Evolutionary conservation across 2,329 filamentous ascomycete species (phyloP), one percentile per base, ranked within the genome.

Genomic region (Aspergillus sp.): DNA sequence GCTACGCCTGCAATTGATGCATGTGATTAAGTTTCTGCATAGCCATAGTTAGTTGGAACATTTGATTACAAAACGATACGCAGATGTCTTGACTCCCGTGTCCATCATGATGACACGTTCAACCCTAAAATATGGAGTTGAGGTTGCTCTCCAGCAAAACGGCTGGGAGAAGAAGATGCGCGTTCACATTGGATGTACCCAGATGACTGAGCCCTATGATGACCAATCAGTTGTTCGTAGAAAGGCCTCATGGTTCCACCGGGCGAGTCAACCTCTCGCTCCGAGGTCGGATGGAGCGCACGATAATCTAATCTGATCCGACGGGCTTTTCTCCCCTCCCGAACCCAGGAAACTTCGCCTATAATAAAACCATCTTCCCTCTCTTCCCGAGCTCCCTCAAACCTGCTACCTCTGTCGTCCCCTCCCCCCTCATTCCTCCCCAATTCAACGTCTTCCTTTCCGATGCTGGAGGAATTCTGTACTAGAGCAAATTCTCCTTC

Each of bases 221-320:
- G 25, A 21, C 52, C 40, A 53, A 53, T 53, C 51, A 53, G 21
- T 33, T 27, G 19, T 23, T 4, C 14, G 35, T 15, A 51, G 17
- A 23, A 27, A 23, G 35, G 2, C 7, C n/a, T 35, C 23, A 19
- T 15, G 7, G 49, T 41, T 25, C 49, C 49, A 52, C 49, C 12
- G 14, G 35, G 12, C 35, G 19, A 27, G 48, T 43, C 49, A 41
- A 43, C 37, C 17, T 43, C 47, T 57, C 33, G 46, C 61, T 62
- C 65, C 65, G 65, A 66, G 60, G 57, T 66, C 65, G 65, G 65
- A 54, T 56, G 58, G 58, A 58, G 44, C 64, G 53, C 65, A 68
- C 65, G 64, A 66, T 64, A 66, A 71, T 71, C 68, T 71, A 68
- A 70, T 70, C 68, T 64, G 66, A 70, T 70, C 68, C 65, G 65